Evolutionary conservation across 208 protist genomes (phyloP).

Genomic region (Leptomonas pyrrhocoris): DNA sequence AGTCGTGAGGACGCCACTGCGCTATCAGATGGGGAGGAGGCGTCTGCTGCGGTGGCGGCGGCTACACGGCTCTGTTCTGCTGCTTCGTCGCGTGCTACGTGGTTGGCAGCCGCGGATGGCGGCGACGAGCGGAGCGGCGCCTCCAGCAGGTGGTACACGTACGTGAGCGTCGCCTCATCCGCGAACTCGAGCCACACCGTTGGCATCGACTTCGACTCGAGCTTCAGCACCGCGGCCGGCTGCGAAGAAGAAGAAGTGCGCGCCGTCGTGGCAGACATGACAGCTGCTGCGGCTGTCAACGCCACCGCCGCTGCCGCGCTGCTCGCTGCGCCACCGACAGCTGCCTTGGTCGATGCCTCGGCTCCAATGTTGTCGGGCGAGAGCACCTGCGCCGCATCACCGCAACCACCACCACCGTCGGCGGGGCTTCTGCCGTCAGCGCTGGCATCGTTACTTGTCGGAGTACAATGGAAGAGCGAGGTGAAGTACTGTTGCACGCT

Average conservation of each 20-base stretch:
- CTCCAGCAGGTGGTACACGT: constrained; percentile 30
- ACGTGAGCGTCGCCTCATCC: constrained; percentile 20
- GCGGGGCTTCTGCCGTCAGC: not conserved
- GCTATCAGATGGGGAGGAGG: not conserved
- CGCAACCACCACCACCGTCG: not conserved
- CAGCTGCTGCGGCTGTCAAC: not conserved
- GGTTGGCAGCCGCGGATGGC: not conserved
- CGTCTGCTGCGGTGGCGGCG: not conserved
- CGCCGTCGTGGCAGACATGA: not conserved
- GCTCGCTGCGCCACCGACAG: not conserved
- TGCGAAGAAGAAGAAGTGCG: not conserved
- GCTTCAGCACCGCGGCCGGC: constrained; percentile 22
- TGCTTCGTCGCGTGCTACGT: not conserved
- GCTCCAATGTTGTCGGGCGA: constrained; percentile 5
- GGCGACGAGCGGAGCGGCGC: constrained; percentile 17
- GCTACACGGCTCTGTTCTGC: no score
- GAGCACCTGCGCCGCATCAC: not conserved
- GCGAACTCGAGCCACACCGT: constrained; percentile 44
- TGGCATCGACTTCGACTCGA: constrained; percentile 28
- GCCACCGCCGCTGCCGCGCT: constrained; percentile 8
- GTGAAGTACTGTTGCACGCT: constrained; percentile 9
- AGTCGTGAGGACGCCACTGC: not conserved
- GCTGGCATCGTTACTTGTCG: no score
- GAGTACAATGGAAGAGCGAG: not conserved
- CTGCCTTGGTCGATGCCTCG: not conserved